Evolutionary conservation across 768 basidiomycete genomes (phyloP).

Genomic region (Cantharellus cinnabarinus): DNA sequence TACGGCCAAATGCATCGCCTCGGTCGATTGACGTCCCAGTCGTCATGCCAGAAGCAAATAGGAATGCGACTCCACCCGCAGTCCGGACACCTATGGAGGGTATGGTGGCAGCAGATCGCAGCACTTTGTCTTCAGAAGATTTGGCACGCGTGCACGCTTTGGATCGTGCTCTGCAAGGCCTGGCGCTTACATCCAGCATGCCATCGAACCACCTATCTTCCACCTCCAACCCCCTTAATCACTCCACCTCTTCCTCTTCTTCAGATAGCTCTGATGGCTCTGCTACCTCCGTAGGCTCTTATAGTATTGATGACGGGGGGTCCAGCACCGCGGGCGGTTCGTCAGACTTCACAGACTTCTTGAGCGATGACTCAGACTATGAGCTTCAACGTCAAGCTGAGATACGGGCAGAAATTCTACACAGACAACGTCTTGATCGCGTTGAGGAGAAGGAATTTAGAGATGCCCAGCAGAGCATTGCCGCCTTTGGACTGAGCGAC

Average conservation of each 20-base stretch:
- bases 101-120: neutral
- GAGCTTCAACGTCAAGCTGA: constrained; percentile 76
- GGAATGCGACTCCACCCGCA: neutral
- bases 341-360: constrained; percentile 62
- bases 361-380: constrained; percentile 48
- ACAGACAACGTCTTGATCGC: neutral
- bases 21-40: neutral
- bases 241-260: neutral
- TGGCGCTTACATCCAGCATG: neutral
- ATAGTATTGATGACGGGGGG: neutral
- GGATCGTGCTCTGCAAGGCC: neutral
- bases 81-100: neutral
- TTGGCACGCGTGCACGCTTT: neutral
- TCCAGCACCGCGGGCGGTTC: neutral
- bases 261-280: neutral
- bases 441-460: neutral
- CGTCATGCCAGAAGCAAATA: neutral
- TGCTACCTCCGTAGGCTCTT: neutral
- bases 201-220: neutral
- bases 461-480: neutral
- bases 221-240: neutral
- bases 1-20: neutral
- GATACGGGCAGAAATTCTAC: constrained; percentile 47
- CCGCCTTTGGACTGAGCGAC: neutral
- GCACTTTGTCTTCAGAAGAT: neutral